Percentiles rank a stretch among this genome's conserved stretches.
Evolutionary conservation across 495 filamentous ascomycete genomes (phyloP).

Genomic region (Tuber calosporum): DNA sequence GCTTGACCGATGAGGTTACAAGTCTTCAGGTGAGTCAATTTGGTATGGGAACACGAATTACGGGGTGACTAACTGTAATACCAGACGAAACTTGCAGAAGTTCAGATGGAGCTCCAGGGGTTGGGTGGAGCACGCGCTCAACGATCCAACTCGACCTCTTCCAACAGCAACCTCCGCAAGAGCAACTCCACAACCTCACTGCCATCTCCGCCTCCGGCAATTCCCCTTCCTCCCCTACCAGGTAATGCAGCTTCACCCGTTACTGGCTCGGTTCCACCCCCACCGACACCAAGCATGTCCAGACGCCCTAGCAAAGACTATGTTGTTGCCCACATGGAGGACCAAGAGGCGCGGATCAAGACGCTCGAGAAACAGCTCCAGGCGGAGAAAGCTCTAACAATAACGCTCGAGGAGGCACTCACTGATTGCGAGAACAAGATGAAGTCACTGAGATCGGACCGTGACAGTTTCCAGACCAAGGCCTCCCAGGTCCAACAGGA

Average conservation of each 20-base stretch:
- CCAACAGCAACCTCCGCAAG: conserved; percentile 62
- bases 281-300: conserved; percentile 42
- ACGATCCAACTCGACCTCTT: conserved; percentile 70
- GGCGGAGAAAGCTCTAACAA: conserved; percentile 92
- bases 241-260: conserved; percentile 47
- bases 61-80: conserved; percentile 39
- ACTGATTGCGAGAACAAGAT: conserved; percentile 80
- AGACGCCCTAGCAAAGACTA: conserved; percentile 77
- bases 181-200: conserved; percentile 72
- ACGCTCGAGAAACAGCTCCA: conserved; percentile 95
- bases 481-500: conserved; percentile 70
- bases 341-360: conserved; percentile 87
- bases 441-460: conserved; percentile 51
- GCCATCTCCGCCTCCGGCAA: conserved; percentile 80
- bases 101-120: conserved; percentile 43
- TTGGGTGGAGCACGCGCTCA: conserved; percentile 49
- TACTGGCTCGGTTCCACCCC: conserved; percentile 46
- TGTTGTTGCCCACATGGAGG: conserved; percentile 63
- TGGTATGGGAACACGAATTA: conserved; percentile 9
- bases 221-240: conserved; percentile 90
- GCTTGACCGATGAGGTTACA: conserved; percentile 56
- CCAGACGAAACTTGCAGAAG: conserved; percentile 56
- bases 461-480: conserved; percentile 83
- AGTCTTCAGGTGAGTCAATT: conserved; percentile 56
- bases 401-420: conserved; percentile 88